Evolutionary conservation across 805 yeast species (phyloP).

Genomic region (Starmerella apis): DNA sequence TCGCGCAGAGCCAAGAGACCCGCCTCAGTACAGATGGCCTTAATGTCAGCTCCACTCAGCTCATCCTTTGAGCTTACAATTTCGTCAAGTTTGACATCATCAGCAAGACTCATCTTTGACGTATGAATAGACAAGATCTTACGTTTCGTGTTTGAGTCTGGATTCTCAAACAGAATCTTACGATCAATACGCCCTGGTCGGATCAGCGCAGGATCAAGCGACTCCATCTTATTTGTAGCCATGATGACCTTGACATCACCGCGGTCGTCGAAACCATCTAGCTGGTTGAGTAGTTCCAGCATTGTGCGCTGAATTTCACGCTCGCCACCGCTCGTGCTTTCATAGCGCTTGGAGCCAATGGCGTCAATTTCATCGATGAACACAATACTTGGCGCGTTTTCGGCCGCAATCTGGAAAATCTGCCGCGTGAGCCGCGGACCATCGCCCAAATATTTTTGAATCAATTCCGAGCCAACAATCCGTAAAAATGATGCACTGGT

Average conservation of each 20-base stretch:
- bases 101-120: slow-evolving; percentile 50
- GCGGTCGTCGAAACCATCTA: slow-evolving; percentile 94
- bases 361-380: slow-evolving; percentile 98
- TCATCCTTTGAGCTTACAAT: slow-evolving; percentile 87
- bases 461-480: slow-evolving; percentile 93
- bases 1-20: slow-evolving; percentile 92
- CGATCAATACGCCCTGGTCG: slow-evolving; percentile 97
- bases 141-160: slow-evolving; percentile 84
- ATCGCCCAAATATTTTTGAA: slow-evolving; percentile 94
- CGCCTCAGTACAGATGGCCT: slow-evolving; percentile 96
- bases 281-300: slow-evolving; percentile 88
- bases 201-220: slow-evolving; percentile 88
- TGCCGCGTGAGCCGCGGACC: slow-evolving; percentile 94
- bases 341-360: slow-evolving; percentile 96
- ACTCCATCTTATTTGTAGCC: slow-evolving; percentile 95
- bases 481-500: slow-evolving; percentile 92
- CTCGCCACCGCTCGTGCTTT: slow-evolving; percentile 85
- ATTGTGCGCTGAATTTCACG: slow-evolving; percentile 95
- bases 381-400: slow-evolving; percentile 95
- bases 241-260: slow-evolving; percentile 95
- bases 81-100: slow-evolving; percentile 73
- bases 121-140: slow-evolving; percentile 85
- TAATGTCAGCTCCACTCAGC: slow-evolving; percentile 92
- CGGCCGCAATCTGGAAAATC: slow-evolving; percentile 91
- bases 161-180: slow-evolving; percentile 90